A percentile compares a stretch with the other conserved stretches of the same genome.
phyloP scores from a whole-genome alignment of 345 rosid species.

The Pelargonium nanum region DNA sequence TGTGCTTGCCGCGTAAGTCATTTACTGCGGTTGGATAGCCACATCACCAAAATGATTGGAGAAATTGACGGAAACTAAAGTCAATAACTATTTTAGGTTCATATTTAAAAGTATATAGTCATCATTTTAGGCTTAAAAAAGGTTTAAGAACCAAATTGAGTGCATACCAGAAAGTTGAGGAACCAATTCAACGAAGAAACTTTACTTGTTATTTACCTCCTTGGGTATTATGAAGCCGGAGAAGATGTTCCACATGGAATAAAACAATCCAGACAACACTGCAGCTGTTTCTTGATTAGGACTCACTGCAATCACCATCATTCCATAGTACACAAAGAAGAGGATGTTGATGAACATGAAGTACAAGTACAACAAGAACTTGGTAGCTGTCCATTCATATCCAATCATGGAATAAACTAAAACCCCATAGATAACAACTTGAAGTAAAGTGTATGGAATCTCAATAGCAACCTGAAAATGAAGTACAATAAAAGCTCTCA shows the following conservation, averaged over 20 bases:
- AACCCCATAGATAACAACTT: constrained; percentile 19
- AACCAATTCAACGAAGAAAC: no score
- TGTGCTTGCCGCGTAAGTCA: no score
- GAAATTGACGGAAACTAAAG: no score
- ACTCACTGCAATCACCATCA: constrained; percentile 30
- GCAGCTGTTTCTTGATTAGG: constrained; percentile 32
- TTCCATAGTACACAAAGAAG: constrained; percentile 35
- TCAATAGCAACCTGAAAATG: constrained; percentile 32
- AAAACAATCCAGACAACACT: constrained; percentile 19
- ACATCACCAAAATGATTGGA: no score
- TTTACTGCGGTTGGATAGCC: no score
- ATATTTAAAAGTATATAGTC: no score
- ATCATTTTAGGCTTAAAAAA: no score
- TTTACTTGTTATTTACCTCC: constrained; percentile 32
- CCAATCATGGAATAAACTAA: constrained; percentile 37
- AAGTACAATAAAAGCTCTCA: not conserved
- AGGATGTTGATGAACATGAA: constrained; percentile 33
- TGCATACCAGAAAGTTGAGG: not conserved
- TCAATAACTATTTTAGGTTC: no score
- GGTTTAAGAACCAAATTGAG: no score
- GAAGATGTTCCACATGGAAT: constrained; percentile 32
- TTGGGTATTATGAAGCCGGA: constrained; percentile 42
- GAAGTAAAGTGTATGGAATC: constrained; percentile 37
- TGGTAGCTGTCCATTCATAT: constrained; percentile 36
- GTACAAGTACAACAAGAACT: constrained; percentile 26